phyloP scores from a whole-genome alignment of 2,329 filamentous ascomycete genomes.

The Aschersonia sp. region DNA sequence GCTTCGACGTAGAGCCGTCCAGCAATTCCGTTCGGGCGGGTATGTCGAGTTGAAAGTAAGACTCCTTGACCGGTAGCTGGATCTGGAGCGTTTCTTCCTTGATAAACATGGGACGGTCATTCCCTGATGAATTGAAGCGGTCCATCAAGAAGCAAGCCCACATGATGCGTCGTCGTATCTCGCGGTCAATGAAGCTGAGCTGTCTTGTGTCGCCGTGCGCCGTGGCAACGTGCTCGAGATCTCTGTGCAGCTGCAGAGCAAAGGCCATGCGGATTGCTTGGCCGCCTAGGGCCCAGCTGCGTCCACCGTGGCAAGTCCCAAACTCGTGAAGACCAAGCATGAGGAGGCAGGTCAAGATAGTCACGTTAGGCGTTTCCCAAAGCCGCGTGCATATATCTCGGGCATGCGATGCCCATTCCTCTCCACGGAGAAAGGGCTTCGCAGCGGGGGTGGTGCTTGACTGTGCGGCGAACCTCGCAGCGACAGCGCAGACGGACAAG shows the following conservation, averaged over 20 bases:
- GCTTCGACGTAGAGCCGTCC: conserved; percentile 53
- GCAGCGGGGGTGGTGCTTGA: conserved; percentile 56
- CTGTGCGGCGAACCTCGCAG: conserved; percentile 88
- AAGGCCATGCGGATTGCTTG: conserved; percentile 96
- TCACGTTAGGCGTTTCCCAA: conserved; percentile 93
- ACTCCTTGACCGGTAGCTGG: conserved; percentile 81
- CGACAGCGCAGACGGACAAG: conserved; percentile 86
- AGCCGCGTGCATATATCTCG: conserved; percentile 73
- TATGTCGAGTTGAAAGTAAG: conserved; percentile 81
- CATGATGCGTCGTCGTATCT: conserved; percentile 89
- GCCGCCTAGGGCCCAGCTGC: conserved; percentile 91
- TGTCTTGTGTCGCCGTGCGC: conserved; percentile 47
- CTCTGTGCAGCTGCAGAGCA: conserved; percentile 82
- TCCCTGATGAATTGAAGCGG: conserved; percentile 90
- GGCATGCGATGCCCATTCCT: conserved; percentile 82
- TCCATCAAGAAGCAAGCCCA: conserved; percentile 99
- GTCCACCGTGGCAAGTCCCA: conserved; percentile 87
- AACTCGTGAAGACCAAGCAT: conserved; percentile 89
- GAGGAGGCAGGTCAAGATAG: conserved; percentile 80
- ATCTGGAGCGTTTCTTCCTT: conserved; percentile 81
- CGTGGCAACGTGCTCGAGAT: conserved; percentile 66
- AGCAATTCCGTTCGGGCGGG: conserved; percentile 76
- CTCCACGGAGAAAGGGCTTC: conserved; percentile 67
- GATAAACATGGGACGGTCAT: conserved; percentile 81
- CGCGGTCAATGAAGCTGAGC: conserved; percentile 80